Evolutionary conservation across 345 rosid species (phyloP).

Genomic region (Citrus glauca): DNA sequence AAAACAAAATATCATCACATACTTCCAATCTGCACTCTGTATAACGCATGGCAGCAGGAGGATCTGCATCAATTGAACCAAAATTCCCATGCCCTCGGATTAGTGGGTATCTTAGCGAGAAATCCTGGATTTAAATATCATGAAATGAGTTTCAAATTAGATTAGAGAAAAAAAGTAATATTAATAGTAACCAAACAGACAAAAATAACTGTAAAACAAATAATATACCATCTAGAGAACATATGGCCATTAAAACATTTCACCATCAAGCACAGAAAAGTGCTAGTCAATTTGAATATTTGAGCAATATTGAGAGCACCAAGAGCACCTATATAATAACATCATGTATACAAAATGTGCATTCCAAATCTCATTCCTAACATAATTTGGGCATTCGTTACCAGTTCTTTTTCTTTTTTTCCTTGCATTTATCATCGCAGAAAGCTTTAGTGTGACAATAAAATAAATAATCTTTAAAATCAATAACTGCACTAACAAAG

Average conservation of each 20-base stretch:
- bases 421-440: neutral
- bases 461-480: neutral
- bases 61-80: conserved; percentile 95
- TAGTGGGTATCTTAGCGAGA: conserved; percentile 83
- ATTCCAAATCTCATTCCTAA: neutral
- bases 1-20: conserved; percentile 26
- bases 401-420: neutral
- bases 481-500: neutral
- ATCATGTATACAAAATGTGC: neutral
- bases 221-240: neutral
- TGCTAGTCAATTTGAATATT: neutral
- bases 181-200: neutral
- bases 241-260: neutral
- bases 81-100: conserved; percentile 96
- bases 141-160: neutral
- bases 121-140: conserved; percentile 49
- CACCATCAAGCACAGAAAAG: neutral
- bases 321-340: no score
- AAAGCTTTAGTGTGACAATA: neutral
- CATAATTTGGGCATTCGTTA: neutral
- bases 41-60: conserved; percentile 99
- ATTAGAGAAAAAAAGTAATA: neutral
- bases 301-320: neutral
- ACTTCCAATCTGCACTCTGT: conserved; percentile 95
- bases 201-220: neutral